Evolutionary conservation across 2,329 filamentous ascomycete genomes (phyloP), one percentile per base, ranked within the genome.

Genomic region (Orbilia javanica): DNA sequence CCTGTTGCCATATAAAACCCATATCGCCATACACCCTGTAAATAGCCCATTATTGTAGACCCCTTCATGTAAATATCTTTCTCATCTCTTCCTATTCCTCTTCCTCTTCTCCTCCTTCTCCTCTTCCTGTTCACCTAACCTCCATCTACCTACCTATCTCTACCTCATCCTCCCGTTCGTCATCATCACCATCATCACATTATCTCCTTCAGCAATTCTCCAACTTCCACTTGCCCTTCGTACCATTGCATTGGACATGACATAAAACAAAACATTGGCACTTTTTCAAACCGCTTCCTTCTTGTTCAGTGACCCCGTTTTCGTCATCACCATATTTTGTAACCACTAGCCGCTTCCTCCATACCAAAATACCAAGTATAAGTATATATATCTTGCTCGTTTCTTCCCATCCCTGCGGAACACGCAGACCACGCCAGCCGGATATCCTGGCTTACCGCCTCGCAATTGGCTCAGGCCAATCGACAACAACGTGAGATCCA

Each of bases 401-500:
- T 70, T 75, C 42, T 31, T 29, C 52, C 36, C 20, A 60, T 20
- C 70, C 70, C 64, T 68, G 53, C 29, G 63, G 55, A 77, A 64
- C 57, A 64, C 65, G 72, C 72, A 69, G 29, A 55, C 46, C 48
- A 18, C 46, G 18, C 39, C 29, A 22, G 50, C 63, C 63, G 63
- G 60, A 65, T 67, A 70, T 77, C 65, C 66, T 70, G 73, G 73
- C 42, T 44, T 55, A 57, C 50, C 25, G 57, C 65, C 62, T 60
- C 50, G 66, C 64, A 53, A 66, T 68, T 66, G 64, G 72, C 34
- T 48, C 50, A 52, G 57, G 34, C 27, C 34, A 55, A 66, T 52
- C 64, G 63, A 69, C 55, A 27, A n/a, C 31, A 36, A 34, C 55
- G 42, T 57, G 36, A 46, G 57, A 60, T 57, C 72, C 29, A 46